A percentile compares a stretch with the other conserved stretches of the same genome.
Conservation (phyloP, 2,329 filamentous ascomycete species). For the Cryphonectria japonica region DNA sequence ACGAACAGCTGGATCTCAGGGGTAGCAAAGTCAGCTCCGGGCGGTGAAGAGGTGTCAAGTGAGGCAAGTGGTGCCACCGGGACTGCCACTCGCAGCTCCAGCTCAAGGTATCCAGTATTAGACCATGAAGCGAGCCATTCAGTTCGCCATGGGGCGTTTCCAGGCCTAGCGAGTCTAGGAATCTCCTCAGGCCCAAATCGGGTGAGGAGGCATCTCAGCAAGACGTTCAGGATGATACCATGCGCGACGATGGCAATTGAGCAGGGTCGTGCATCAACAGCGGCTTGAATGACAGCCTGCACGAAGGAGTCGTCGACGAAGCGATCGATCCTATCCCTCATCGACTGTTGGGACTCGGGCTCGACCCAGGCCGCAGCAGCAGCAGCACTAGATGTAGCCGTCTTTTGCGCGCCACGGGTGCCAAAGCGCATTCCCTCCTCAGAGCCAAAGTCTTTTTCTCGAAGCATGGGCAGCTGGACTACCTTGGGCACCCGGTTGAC, state of each 20-base stretch:
- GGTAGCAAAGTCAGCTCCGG: neutral
- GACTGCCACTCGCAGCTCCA: constrained; percentile 18
- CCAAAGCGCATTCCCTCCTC: constrained; percentile 68
- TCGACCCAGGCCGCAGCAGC: constrained; percentile 23
- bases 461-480: constrained; percentile 53
- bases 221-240: constrained; percentile 74
- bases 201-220: constrained; percentile 66
- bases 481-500: constrained; percentile 32
- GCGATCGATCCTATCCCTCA: constrained; percentile 63
- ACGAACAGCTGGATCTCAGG: constrained; percentile 46
- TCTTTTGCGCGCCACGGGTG: constrained; percentile 35
- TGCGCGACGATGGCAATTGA: constrained; percentile 76
- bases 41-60: neutral
- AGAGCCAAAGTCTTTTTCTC: constrained; percentile 76
- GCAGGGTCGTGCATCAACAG: constrained; percentile 35
- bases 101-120: constrained; percentile 56
- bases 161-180: constrained; percentile 31
- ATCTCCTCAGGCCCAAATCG: constrained; percentile 48
- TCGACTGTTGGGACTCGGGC: constrained; percentile 68
- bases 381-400: constrained; percentile 31
- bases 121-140: constrained; percentile 48
- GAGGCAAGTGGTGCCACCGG: neutral
- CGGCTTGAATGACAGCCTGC: constrained; percentile 17
- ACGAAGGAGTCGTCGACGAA: constrained; percentile 70
- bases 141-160: constrained; percentile 28